These are phyloP conservation scores for Allium cepa DNA, from an alignment of 106 monocot species.

Conservation along the genomic window DNA sequence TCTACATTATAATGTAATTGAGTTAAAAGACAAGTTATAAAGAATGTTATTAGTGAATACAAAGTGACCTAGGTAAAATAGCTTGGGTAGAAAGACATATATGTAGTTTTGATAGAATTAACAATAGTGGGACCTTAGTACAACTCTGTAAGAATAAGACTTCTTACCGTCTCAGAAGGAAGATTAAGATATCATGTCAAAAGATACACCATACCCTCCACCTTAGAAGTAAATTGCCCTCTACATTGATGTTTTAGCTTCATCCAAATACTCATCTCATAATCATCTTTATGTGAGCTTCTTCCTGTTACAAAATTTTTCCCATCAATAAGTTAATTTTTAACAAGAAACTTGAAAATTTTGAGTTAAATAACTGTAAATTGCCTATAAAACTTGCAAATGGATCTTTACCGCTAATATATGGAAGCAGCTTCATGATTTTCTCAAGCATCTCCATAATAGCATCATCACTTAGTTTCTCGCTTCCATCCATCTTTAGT, in stretches of 20 bases:
- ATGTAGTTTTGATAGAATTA: too few relatives aligned
- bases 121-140: not conserved
- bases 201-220: slow-evolving; percentile 71
- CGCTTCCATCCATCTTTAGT: slow-evolving; percentile 58
- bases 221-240: slow-evolving; percentile 76
- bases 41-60: too few relatives aligned
- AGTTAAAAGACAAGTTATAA: too few relatives aligned
- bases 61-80: too few relatives aligned
- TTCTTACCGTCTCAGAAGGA: slow-evolving; percentile 83
- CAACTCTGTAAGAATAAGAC: not conserved
- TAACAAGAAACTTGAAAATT: too few relatives aligned
- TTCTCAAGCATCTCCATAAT: slow-evolving; percentile 72
- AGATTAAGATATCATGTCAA: slow-evolving; percentile 51
- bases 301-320: slow-evolving; percentile 26
- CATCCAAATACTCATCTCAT: slow-evolving; percentile 61
- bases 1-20: too few relatives aligned
- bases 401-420: slow-evolving; percentile 58
- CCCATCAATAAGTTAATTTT: too few relatives aligned
- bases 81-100: too few relatives aligned
- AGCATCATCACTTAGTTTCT: slow-evolving; percentile 61
- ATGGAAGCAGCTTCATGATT: slow-evolving; percentile 54
- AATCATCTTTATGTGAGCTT: slow-evolving; percentile 68
- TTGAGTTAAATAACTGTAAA: not conserved
- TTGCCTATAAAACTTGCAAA: slow-evolving; percentile 69
- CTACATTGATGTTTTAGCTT: slow-evolving; percentile 76